A percentile compares a stretch with the other conserved stretches of the same genome.
phyloP scores from a whole-genome alignment of 768 basidiomycete genomes.

The Russula emetica region DNA sequence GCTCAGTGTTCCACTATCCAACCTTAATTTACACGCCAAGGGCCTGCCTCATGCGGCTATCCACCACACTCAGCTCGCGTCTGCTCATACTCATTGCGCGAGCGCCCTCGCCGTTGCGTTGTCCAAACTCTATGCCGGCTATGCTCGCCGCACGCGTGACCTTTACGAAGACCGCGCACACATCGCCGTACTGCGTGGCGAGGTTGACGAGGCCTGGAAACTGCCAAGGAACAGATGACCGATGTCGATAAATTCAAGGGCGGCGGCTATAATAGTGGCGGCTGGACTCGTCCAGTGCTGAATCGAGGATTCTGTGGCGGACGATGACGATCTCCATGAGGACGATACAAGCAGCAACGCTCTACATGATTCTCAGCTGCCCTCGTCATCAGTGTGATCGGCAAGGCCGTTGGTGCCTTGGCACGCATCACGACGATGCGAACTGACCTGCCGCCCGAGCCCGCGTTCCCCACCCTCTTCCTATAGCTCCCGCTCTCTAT shows the following conservation, averaged over 20 bases:
- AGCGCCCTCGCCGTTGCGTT: slow-evolving; percentile 75
- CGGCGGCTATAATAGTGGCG: slow-evolving; percentile 23
- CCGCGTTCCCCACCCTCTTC: slow-evolving; percentile 1
- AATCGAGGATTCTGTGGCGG: slow-evolving; percentile 16
- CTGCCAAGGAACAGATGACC: slow-evolving; percentile 64
- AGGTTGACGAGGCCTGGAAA: slow-evolving; percentile 77
- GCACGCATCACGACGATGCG: slow-evolving; percentile 21
- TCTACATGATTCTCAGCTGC: slow-evolving; percentile 24
- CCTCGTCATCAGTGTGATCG: slow-evolving; percentile 22
- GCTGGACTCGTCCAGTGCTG: slow-evolving; percentile 25
- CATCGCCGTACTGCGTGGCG: slow-evolving; percentile 56
- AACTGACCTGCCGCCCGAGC: not conserved
- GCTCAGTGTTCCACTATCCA: slow-evolving; percentile 14
- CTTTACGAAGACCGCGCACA: slow-evolving; percentile 45
- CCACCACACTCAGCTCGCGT: slow-evolving; percentile 59
- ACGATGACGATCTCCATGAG: slow-evolving; percentile 26
- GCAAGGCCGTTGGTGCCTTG: slow-evolving; percentile 16
- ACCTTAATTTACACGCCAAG: slow-evolving; percentile 30
- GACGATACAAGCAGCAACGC: slow-evolving; percentile 18
- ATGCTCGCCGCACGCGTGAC: slow-evolving; percentile 59
- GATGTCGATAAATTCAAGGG: slow-evolving; percentile 64
- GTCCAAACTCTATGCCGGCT: slow-evolving; percentile 73
- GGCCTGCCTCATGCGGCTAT: slow-evolving; percentile 56
- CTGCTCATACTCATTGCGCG: slow-evolving; percentile 60
- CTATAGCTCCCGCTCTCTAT: not conserved